phyloP scores from a whole-genome alignment of 2,329 filamentous ascomycete species.

The Teratosphaeria destructans region DNA sequence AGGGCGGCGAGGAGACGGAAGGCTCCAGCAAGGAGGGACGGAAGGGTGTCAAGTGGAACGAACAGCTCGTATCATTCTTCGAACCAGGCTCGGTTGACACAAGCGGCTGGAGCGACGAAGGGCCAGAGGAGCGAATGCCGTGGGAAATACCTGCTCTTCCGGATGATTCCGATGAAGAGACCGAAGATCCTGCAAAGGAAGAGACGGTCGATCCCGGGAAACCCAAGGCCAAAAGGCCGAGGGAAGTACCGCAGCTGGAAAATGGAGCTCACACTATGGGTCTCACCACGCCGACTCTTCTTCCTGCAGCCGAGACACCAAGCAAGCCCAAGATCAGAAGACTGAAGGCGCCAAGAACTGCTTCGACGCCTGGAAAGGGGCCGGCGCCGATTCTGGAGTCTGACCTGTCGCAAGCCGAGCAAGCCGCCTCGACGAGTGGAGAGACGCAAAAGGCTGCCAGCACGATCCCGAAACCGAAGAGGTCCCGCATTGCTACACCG shows the following conservation, averaged over 20 bases:
- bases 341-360: constrained; percentile 14
- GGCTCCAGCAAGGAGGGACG: constrained; percentile 14
- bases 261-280: not conserved
- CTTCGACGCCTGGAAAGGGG: constrained; percentile 11
- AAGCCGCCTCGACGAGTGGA: not conserved
- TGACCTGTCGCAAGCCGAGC: constrained; percentile 1
- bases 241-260: not conserved
- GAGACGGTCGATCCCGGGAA: not conserved
- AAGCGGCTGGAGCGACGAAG: constrained; percentile 14
- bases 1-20: constrained; percentile 4
- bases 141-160: constrained; percentile 5
- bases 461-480: not conserved
- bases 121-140: constrained; percentile 3
- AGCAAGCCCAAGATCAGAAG: constrained; percentile 21
- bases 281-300: constrained; percentile 1
- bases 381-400: constrained; percentile 1
- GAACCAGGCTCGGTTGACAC: constrained; percentile 19
- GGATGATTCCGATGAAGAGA: constrained; percentile 3
- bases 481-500: constrained; percentile 26
- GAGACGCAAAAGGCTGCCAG: not conserved
- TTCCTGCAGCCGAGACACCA: constrained; percentile 18
- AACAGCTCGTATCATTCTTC: constrained; percentile 36
- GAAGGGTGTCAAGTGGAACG: constrained; percentile 34
- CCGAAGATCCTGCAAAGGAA: not conserved
- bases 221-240: not conserved